Evolutionary conservation across 108 stramenopile genomes (phyloP), one percentile per base, ranked within the genome.

Genomic region (Nannochloropsis salina): DNA sequence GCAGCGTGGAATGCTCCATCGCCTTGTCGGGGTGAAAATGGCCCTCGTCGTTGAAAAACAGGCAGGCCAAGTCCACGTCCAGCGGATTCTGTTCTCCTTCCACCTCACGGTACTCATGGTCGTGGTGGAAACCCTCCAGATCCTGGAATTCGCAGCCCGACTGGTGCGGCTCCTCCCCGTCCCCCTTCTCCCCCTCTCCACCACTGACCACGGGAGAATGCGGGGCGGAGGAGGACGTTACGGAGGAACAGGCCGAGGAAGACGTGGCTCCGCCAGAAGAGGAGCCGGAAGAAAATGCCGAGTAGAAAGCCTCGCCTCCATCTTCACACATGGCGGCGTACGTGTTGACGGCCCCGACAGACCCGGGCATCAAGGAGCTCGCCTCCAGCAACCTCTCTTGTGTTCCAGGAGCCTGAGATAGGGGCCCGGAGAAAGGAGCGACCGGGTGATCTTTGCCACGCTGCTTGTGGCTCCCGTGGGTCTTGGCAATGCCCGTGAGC

Each of bases 181-280:
- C 31, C 31, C 31, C 31, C 31, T 74, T 15, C 5, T 74, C 20
- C 8, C n/a, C 61, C 61, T 74, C 61, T n/a, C 61, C 61, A 15
- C 5, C 61, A n/a, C 61, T 74, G 20, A 74, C 61, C 61, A 74
- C n/a, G 2, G 61, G 61, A 15, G 61, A 74, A n/a, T 74, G 61
- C 61, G 61, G 61, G 20, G 61, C 61, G n/a, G 61, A 74, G 61
- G 61, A 74, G 61, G 61, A 74, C 31, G 31, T 31, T 1, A n/a
- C 61, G n/a, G 61, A 74, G n/a, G 61, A 74, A 15, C 20, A 74
- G 61, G 61, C 61, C 1, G 61, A 74, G 61, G 61, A 74, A 74
- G 61, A 74, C 20, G 61, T 74, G 61, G 61, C 61, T n/a, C 61
- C 61, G n/a, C 61, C 61, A 74, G 61, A 74, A 15, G 47, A 51